phyloP scores from a whole-genome alignment of 2,329 filamentous ascomycete species.

The Hypocrella siamensis region DNA sequence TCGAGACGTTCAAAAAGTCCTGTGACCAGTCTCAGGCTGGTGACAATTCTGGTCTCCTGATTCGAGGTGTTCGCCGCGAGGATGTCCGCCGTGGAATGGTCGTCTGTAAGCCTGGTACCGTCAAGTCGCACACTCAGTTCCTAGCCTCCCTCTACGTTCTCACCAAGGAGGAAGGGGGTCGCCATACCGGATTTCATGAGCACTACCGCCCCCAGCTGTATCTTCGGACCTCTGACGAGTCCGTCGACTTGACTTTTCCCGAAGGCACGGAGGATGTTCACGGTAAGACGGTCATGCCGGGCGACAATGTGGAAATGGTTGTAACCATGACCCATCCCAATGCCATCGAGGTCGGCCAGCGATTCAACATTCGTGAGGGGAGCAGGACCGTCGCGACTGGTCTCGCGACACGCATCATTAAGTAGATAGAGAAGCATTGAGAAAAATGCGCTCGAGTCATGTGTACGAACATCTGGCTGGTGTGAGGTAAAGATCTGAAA shows the following conservation, averaged over 20 bases:
- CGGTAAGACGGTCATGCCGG: constrained; percentile 84
- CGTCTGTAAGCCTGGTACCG: constrained; percentile 63
- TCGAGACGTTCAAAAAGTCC: constrained; percentile 99
- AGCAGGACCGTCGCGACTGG: constrained; percentile 78
- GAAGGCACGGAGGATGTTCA: constrained; percentile 60
- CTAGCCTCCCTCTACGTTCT: constrained; percentile 92
- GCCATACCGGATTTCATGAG: constrained; percentile 86
- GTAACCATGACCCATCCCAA: constrained; percentile 72
- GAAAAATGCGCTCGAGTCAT: too few relatives aligned
- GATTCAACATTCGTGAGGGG: constrained; percentile 97
- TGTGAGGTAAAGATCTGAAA: too few relatives aligned
- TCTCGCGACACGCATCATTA: constrained; percentile 58
- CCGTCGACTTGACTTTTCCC: constrained; percentile 68
- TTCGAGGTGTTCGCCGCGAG: constrained; percentile 92
- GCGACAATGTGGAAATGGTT: constrained; percentile 97
- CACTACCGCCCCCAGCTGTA: constrained; percentile 97
- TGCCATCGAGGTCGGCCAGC: constrained; percentile 80
- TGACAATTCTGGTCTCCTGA: constrained; percentile 94
- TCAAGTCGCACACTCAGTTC: constrained; percentile 84
- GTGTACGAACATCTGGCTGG: background rate
- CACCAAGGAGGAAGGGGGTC: constrained; percentile 94
- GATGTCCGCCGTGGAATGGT: constrained; percentile 94
- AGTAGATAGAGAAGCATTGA: constrained; percentile 22
- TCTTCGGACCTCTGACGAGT: constrained; percentile 80
- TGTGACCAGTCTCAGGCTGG: constrained; percentile 92